Evolutionary conservation across 805 yeast species (phyloP).

Genomic region (Saccharomycopsis microspora): DNA sequence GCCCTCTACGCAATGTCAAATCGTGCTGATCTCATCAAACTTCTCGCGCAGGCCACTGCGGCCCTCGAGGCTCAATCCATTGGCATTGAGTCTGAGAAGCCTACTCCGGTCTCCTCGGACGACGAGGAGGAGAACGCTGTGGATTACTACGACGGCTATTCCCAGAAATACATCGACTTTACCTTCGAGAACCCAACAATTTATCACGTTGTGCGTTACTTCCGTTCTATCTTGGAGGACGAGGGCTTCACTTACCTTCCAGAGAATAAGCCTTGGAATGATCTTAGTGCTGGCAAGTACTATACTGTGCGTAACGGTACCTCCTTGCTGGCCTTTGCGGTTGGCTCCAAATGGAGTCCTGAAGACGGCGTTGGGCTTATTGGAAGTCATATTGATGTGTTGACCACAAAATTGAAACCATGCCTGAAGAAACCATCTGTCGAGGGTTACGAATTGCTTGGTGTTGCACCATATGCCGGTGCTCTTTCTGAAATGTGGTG

Average conservation of each 20-base stretch:
- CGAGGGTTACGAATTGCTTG: conserved; percentile 69
- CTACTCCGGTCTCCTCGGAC: no score
- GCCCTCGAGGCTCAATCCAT: no score
- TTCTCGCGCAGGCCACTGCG: no score
- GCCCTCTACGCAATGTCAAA: neutral
- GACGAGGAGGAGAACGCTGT: neutral
- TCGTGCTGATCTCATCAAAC: no score
- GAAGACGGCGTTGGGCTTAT: conserved; percentile 56
- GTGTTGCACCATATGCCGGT: conserved; percentile 80
- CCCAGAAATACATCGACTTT: conserved; percentile 54
- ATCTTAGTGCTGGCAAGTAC: conserved; percentile 41
- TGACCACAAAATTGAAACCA: conserved; percentile 64
- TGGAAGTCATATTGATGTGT: conserved; percentile 69
- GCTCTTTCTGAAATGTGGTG: conserved; percentile 57
- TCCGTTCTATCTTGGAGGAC: conserved; percentile 35
- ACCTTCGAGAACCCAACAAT: conserved; percentile 66
- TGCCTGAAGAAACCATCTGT: conserved; percentile 44
- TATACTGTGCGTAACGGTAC: conserved; percentile 63
- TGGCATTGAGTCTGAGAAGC: no score
- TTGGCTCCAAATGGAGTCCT: conserved; percentile 58
- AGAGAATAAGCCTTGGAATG: conserved; percentile 49
- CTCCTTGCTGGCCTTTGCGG: conserved; percentile 53
- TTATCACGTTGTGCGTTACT: conserved; percentile 53
- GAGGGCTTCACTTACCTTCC: conserved; percentile 56
- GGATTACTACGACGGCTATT: conserved; percentile 22